Evolutionary conservation across 2,329 filamentous ascomycete species (phyloP), one percentile per base, ranked within the genome.

Genomic region (Aaosphaeria arxii): DNA sequence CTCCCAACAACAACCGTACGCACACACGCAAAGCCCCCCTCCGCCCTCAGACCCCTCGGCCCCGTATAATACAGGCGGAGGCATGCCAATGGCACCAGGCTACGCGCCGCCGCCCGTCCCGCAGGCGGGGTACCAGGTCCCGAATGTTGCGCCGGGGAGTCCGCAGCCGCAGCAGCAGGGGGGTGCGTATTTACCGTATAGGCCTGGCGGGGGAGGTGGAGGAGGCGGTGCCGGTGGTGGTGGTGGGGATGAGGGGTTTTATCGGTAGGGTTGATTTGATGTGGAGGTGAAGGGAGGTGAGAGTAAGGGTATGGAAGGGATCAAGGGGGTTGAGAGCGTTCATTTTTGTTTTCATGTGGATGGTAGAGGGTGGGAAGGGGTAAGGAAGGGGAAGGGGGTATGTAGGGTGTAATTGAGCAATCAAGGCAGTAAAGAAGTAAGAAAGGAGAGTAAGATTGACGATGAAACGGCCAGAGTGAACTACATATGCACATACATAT

Each of bases 171-270:
- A 59, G 11, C 63, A 62, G 31, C 31, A 28, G 7, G 53, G 48
- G 35, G 59, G 63, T 40, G 50, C 45, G 0, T 69, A 70, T 49
- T 31, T 69, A 7, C 55, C 67, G 30, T 69, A 69, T 49, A 50
- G 69, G 6, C 71, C 71, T n/a, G 58, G 53, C 29, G 57, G 61
- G 7, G 56, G 63, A 45, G 65, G 28, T 11, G 41, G 24, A 3
- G 2, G 3, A 7, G 17, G 9, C 2, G 17, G 39, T 7, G 39
- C 39, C 58, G 33, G 33, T 0, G 64, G 62, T 1, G 65, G 58
- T 4, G 66, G 60, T 11, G 56, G 52, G 31, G 58, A 58, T 30
- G 68, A 70, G 17, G 68, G 68, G 13, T 62, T 59, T 35, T 62
- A 62, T 50, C 41, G 57, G 39, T 61, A 40, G 41, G 32, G n/a